Base-by-base conservation (phyloP, 2,329 filamentous ascomycete genomes). In the Botrytis deweyae region DNA sequence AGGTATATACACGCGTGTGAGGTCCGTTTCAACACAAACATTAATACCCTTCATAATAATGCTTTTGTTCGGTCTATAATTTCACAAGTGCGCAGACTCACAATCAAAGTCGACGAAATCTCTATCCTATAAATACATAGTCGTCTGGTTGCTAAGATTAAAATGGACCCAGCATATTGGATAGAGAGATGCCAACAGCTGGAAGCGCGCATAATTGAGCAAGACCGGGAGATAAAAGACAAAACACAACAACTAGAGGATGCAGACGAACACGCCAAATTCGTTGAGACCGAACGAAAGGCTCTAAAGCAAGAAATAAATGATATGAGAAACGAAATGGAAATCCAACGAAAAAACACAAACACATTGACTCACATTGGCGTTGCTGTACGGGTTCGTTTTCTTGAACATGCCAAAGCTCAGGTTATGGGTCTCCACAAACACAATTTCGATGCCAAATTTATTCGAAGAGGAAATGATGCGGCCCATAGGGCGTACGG, bases 361-460 rank as follows among this genome's bases (percentile, higher is more conserved):
- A 65, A 16, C 18, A 36, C 1, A 33, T 36, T 65, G 38, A 42
- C 63, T 12, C 42, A 10, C 4, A 68, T 68, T 55, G 46, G 66
- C 10, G 36, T 33, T n/a, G 44, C 46, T 20, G n/a, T 68, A 10
- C 44, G 46, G 8, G 36, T 68, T 29, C 66, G 66, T 20, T 68
- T n/a, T 55, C 66, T 68, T 55, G 66, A 68, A 22, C 33, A 49
- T 20, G 66, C 46, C 8, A 68, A 68, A 55, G n/a, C 33, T 20
- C 22, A 55, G 14, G 66, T 68, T 7, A 38, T 55, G 44, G 66
- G 33, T 18, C 44, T 40, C 5, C 25, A 18, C 18, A 9, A 22
- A 55, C 7, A 4, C 1, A 38, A 52, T 10, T 20, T 36, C 3
- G 38, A 68, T 38, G 16, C 33, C 3, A 38, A 38, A 4, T 29